Evolutionary conservation across 768 basidiomycete species (phyloP).

Genomic region (Xanthoconium purpureum): DNA sequence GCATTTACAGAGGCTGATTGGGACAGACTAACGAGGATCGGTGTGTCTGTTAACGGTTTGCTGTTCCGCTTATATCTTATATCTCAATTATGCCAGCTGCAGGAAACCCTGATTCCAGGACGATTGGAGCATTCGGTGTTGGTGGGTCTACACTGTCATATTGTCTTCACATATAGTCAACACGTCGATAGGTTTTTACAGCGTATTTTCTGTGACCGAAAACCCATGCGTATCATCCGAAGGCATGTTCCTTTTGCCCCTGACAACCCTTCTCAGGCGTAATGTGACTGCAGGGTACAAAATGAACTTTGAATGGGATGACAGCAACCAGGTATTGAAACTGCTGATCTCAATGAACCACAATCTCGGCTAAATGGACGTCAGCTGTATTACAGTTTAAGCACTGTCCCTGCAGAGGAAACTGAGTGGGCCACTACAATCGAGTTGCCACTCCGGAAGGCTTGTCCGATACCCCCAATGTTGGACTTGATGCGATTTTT

Average conservation of each 20-base stretch:
- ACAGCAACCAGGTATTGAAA: not conserved
- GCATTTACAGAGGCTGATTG: too few species aligned
- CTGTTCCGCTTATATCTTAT: not conserved
- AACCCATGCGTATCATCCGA: constrained; percentile 75
- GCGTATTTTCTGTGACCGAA: constrained; percentile 78
- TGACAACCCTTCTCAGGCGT: too few species aligned
- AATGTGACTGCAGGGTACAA: constrained; percentile 29
- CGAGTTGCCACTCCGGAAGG: constrained; percentile 78
- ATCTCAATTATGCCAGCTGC: not conserved
- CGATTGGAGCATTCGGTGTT: not conserved
- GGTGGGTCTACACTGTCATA: not conserved
- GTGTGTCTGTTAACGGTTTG: not conserved
- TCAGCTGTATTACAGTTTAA: too few species aligned
- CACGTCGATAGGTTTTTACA: constrained; percentile 56
- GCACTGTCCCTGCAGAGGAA: too few species aligned
- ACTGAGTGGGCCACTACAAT: too few species aligned
- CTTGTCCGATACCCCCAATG: constrained; percentile 65
- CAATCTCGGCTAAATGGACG: too few species aligned
- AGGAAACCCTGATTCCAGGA: not conserved
- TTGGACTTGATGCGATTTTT: constrained; percentile 90
- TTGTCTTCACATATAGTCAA: too few species aligned
- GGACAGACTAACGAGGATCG: not conserved
- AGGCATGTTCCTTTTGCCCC: too few species aligned
- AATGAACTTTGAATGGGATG: not conserved
- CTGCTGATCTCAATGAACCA: too few species aligned